Conservation (phyloP, 352 stramenopile genomes). For the Globisporangium acanthophoron region DNA sequence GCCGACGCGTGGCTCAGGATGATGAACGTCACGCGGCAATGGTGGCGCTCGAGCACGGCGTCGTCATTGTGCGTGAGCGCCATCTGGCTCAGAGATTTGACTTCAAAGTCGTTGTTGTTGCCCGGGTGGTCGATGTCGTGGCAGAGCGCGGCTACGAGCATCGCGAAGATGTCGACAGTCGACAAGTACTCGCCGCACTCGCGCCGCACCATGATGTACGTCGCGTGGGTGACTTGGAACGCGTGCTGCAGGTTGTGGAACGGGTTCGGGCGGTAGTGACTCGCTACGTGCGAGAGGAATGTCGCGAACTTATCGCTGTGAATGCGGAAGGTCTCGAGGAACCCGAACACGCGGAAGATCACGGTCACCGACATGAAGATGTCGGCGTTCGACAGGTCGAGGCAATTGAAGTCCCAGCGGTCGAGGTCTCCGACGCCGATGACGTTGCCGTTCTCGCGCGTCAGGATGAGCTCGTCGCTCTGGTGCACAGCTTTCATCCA, state of each 20-base stretch:
- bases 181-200: slow-evolving; percentile 61
- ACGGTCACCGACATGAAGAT: slow-evolving; percentile 44
- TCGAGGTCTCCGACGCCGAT: slow-evolving; percentile 36
- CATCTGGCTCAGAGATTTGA: slow-evolving; percentile 67
- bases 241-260: slow-evolving; percentile 83
- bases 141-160: slow-evolving; percentile 64
- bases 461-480: slow-evolving; percentile 11
- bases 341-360: slow-evolving; percentile 44
- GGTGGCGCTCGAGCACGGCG: slow-evolving; percentile 78
- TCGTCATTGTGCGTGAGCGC: slow-evolving; percentile 83
- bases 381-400: slow-evolving; percentile 49
- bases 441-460: slow-evolving; percentile 37
- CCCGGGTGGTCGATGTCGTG: slow-evolving; percentile 84
- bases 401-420: slow-evolving; percentile 14
- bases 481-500: slow-evolving; percentile 8
- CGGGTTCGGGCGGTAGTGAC: slow-evolving; percentile 68
- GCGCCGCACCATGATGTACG: slow-evolving; percentile 50
- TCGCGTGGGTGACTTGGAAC: slow-evolving; percentile 56
- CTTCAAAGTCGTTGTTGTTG: slow-evolving; percentile 82
- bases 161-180: slow-evolving; percentile 61
- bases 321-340: slow-evolving; percentile 53
- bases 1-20: slow-evolving; percentile 51
- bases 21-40: slow-evolving; percentile 70
- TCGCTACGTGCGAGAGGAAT: slow-evolving; percentile 50
- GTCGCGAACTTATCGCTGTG: slow-evolving; percentile 42